Evolutionary conservation across 805 yeast genomes (phyloP), one percentile per base, ranked within the genome.

Genomic region (Lipomyces sp.): DNA sequence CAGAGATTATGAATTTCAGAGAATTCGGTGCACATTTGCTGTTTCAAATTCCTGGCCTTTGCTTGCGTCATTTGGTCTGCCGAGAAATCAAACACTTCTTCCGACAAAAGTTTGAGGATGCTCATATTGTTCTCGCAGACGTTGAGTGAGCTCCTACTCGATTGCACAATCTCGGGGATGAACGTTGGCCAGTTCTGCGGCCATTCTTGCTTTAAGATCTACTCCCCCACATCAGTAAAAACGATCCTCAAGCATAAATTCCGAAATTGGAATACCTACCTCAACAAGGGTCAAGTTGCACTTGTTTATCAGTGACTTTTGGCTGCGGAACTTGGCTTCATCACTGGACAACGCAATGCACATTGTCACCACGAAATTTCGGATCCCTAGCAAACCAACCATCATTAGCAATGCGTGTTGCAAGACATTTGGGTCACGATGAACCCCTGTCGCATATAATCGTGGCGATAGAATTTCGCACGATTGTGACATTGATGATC

Each of bases 61-160:
- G 97, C 97, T 79, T 92, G 97, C 55, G 99, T 95, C 90, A 95
- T 88, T 76, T 91, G 97, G 71, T 93, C 98, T 59, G 92, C 91
- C n/a, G 96, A 88, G 76, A 83, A 95, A 79, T 95, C 98, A 77
- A 94, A 95, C 24, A 95, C 96, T 79, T 95, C 99, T 80, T 95
- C 99, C 61, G 96, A 88, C 73, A 95, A 84, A 71, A 95, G 82
- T 74, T 89, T 90, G 76, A 95, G 83, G 66, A 95, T 93, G 69
- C 88, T 87, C 98, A 95, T 94, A 80, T 95, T 95, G 80, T 95
- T 95, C 79, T 95, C 99, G 81, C 99, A 95, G 61, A 95, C 97
- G 74, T 92, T 94, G 77, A 90, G 86, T 30, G 95, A 88, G 13
- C 94, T 86, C 70, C 91, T 86, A 57, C 96, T 88, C 70, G 96